Evolutionary conservation across 2,329 filamentous ascomycete genomes (phyloP).

Genomic region (Pyrenochaeta sp.): DNA sequence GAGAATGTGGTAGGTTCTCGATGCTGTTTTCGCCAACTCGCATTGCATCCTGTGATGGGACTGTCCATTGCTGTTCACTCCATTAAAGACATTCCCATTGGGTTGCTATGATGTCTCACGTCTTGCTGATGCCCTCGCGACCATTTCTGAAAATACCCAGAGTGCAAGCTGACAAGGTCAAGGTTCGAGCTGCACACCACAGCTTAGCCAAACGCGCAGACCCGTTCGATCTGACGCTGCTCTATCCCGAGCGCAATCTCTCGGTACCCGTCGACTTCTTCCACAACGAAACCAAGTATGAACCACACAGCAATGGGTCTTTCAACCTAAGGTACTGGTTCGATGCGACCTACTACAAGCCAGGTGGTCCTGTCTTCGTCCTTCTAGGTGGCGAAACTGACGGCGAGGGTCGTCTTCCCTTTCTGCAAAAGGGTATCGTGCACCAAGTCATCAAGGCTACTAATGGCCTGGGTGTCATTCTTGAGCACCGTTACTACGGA

Average conservation of each 20-base stretch:
- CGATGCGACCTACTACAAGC: conserved; percentile 75
- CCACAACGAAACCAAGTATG: conserved; percentile 78
- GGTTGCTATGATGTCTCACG: background rate
- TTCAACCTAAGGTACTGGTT: conserved; percentile 85
- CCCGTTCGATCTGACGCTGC: conserved; percentile 38
- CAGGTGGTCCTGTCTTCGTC: conserved; percentile 82
- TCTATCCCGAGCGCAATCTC: conserved; percentile 61
- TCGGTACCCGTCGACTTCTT: conserved; percentile 78
- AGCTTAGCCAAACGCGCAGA: conserved; percentile 35
- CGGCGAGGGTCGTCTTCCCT: conserved; percentile 69
- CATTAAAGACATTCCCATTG: no score
- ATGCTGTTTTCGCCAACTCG: background rate
- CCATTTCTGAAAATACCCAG: background rate
- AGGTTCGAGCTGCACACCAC: conserved; percentile 27
- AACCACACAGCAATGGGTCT: conserved; percentile 72
- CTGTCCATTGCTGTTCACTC: no score
- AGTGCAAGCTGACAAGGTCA: conserved; percentile 3
- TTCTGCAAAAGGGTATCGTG: conserved; percentile 79
- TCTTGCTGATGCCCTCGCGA: background rate
- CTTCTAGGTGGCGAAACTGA: conserved; percentile 75
- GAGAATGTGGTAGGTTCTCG: conserved; percentile 28
- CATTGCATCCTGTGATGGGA: no score
- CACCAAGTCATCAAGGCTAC: conserved; percentile 70
- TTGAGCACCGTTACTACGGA: conserved; percentile 91
- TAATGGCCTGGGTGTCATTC: conserved; percentile 76